These are phyloP conservation scores for Aspergillus diversus DNA, from an alignment of 495 filamentous ascomycete genomes.

Conservation along the genomic window DNA sequence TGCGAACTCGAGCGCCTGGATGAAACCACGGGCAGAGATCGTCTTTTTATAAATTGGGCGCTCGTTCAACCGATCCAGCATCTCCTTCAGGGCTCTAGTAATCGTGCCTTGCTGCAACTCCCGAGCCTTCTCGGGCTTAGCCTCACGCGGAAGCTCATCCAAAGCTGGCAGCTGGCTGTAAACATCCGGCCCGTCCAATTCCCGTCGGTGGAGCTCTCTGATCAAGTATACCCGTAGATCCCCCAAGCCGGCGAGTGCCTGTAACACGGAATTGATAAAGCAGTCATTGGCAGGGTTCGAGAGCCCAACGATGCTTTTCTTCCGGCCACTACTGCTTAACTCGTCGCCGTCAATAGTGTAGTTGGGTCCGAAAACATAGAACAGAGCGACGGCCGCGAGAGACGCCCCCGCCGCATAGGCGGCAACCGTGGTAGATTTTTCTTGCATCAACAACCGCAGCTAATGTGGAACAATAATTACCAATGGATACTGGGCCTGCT, in stretches of 20 bases:
- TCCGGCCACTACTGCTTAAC: conserved; percentile 64
- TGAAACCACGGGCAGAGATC: conserved; percentile 81
- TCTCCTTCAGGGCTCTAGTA: conserved; percentile 87
- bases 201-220: conserved; percentile 79
- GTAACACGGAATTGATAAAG: conserved; percentile 97
- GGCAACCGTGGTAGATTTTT: conserved; percentile 82
- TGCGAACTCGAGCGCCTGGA: conserved; percentile 77
- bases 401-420: conserved; percentile 95
- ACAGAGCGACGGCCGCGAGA: conserved; percentile 90
- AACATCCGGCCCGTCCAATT: conserved; percentile 71
- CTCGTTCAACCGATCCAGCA: conserved; percentile 92
- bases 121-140: conserved; percentile 64
- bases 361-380: conserved; percentile 96
- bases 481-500: not conserved
- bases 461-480: not conserved
- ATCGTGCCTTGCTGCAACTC: conserved; percentile 79
- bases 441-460: conserved; percentile 65
- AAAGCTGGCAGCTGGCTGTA: conserved; percentile 62
- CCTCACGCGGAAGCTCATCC: conserved; percentile 44
- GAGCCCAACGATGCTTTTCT: conserved; percentile 88
- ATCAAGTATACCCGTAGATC: conserved; percentile 91
- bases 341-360: conserved; percentile 86
- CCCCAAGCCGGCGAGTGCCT: conserved; percentile 91
- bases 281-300: conserved; percentile 95
- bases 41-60: conserved; percentile 92